phyloP scores from a whole-genome alignment of 805 yeast genomes.

The Wickerhamiella alocasiicola region DNA sequence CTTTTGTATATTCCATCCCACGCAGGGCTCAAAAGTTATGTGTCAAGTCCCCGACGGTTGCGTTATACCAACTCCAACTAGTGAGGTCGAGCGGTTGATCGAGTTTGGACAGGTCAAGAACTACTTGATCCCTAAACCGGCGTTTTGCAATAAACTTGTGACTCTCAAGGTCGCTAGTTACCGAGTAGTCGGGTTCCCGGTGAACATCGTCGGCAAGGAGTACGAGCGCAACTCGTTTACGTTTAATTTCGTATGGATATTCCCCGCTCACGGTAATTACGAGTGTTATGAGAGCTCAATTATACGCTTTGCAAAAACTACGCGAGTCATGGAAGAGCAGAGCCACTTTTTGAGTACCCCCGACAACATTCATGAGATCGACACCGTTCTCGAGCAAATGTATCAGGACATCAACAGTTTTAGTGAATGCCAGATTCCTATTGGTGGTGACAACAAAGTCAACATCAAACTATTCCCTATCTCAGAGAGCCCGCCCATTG shows the following conservation, averaged over 20 bases:
- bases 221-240: conserved; percentile 87
- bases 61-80: conserved; percentile 22
- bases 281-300: conserved; percentile 81
- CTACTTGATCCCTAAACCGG: conserved; percentile 88
- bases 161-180: conserved; percentile 59
- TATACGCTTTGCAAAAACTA: conserved; percentile 74
- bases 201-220: conserved; percentile 55
- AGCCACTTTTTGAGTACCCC: conserved; percentile 52
- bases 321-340: conserved; percentile 83
- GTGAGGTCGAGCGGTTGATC: conserved; percentile 35
- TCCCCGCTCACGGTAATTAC: conserved; percentile 67
- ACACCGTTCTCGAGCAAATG: conserved; percentile 74
- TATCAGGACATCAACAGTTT: conserved; percentile 89
- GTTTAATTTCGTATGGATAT: conserved; percentile 87
- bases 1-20: conserved; percentile 87
- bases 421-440: conserved; percentile 90
- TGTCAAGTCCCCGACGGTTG: conserved; percentile 82
- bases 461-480: conserved; percentile 90
- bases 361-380: conserved; percentile 42
- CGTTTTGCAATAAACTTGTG: conserved; percentile 69
- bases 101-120: conserved; percentile 79
- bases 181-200: conserved; percentile 79
- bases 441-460: conserved; percentile 77
- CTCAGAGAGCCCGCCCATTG: conserved; percentile 64
- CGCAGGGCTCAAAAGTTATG: conserved; percentile 85